Evolutionary conservation across 2,329 filamentous ascomycete species (phyloP).

Genomic region (Monosporascus ibericus): DNA sequence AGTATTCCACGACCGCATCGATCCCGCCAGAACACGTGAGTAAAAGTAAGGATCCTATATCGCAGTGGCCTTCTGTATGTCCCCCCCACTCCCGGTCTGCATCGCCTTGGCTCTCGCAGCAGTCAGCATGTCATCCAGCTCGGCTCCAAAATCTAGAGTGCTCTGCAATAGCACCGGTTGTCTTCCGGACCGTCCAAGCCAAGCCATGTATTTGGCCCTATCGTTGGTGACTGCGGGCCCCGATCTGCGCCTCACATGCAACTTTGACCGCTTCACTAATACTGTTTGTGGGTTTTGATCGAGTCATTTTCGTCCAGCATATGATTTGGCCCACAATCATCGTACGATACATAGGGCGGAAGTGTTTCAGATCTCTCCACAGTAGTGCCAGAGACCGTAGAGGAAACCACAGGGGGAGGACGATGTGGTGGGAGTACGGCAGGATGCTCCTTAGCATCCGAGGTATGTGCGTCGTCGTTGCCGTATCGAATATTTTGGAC

Average conservation of each 20-base stretch:
- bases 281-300: conserved; percentile 1
- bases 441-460: conserved; percentile 1
- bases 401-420: background rate
- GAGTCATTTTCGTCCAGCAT: conserved; percentile 19
- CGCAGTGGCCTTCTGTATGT: background rate
- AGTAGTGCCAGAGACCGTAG: background rate
- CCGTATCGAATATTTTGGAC: conserved; percentile 18
- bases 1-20: too few species aligned
- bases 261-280: conserved; percentile 4
- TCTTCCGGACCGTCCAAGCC: conserved; percentile 11
- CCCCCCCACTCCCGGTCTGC: background rate
- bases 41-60: background rate
- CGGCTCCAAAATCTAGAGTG: conserved; percentile 11
- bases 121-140: conserved; percentile 12
- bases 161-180: conserved; percentile 10
- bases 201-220: conserved; percentile 13
- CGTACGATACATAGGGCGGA: conserved; percentile 15
- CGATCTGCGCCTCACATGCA: background rate
- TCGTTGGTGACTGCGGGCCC: background rate
- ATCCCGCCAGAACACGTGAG: background rate
- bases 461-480: conserved; percentile 1
- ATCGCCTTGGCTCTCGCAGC: background rate
- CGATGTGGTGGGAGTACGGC: background rate
- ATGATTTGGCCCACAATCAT: conserved; percentile 21
- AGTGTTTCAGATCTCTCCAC: conserved; percentile 9